A percentile compares a stretch with the other conserved stretches of the same genome.
Evolutionary conservation across 2,329 filamentous ascomycete genomes (phyloP).

Genomic region (Trichothecium roseum): DNA sequence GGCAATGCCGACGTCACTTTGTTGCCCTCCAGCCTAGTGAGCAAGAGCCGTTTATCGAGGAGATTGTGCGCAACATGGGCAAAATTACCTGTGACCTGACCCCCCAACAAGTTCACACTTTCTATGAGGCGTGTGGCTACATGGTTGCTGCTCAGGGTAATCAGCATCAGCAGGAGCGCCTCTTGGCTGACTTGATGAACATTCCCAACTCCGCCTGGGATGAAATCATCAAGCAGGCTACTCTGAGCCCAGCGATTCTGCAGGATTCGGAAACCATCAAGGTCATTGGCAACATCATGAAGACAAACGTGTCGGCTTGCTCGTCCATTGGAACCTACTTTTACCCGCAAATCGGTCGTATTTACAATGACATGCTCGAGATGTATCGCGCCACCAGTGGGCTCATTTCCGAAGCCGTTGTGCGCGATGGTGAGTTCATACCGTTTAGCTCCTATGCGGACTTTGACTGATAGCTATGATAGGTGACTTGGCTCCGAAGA

Average conservation of each 20-base stretch:
- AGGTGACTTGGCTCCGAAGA: conserved; percentile 92
- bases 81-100: conserved; percentile 94
- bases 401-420: conserved; percentile 88
- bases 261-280: conserved; percentile 95
- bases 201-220: conserved; percentile 94
- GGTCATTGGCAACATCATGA: conserved; percentile 99
- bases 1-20: conserved; percentile 95
- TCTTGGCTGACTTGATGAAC: conserved; percentile 86
- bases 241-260: conserved; percentile 72
- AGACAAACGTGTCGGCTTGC: conserved; percentile 98
- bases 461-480: conserved; percentile 18
- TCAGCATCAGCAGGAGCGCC: conserved; percentile 82
- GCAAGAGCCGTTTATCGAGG: conserved; percentile 92
- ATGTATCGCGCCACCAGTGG: conserved; percentile 98
- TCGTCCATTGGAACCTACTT: conserved; percentile 95
- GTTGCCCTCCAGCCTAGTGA: conserved; percentile 92
- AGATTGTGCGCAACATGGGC: conserved; percentile 90
- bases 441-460: not conserved
- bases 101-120: conserved; percentile 95
- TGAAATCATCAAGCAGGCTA: conserved; percentile 81
- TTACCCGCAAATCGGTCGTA: conserved; percentile 93
- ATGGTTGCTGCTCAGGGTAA: conserved; percentile 98
- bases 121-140: conserved; percentile 97
- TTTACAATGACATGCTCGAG: conserved; percentile 96
- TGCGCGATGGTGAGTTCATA: conserved; percentile 60